These are phyloP conservation scores for Ormosia emarginata DNA, from an alignment of 306 rosid species.

Conservation along the genomic window DNA sequence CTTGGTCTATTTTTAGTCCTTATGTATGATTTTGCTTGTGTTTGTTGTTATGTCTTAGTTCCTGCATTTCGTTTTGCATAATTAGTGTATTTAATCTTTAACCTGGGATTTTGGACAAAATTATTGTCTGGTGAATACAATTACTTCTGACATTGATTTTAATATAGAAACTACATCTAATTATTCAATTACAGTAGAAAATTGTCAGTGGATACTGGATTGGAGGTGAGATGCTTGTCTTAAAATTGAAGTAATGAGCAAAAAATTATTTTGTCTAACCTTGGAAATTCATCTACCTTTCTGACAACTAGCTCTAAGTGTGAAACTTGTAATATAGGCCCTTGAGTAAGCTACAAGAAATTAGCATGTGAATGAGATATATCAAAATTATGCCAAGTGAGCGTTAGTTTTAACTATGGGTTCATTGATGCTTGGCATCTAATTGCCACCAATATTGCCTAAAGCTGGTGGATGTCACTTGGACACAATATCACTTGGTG, in stretches of 20 bases:
- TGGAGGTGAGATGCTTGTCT: not conserved
- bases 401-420: not conserved
- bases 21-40: not conserved
- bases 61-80: not conserved
- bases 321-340: not conserved
- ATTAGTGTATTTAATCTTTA: not conserved
- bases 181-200: not conserved
- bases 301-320: not conserved
- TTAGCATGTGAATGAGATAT: not conserved
- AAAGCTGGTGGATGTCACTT: not conserved
- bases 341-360: conserved; percentile 11
- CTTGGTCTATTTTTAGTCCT: not conserved
- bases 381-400: not conserved
- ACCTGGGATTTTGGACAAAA: not conserved
- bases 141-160: not conserved
- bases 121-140: not conserved
- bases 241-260: not conserved
- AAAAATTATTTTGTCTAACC: not conserved
- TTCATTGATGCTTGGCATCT: conserved; percentile 4
- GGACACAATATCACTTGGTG: not conserved
- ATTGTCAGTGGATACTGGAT: not conserved
- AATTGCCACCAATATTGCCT: not conserved
- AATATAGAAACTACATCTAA: not conserved
- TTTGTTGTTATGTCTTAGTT: not conserved
- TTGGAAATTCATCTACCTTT: not conserved